Base-by-base conservation (phyloP, 2,329 filamentous ascomycete species). In the Sclerotinia minor region DNA sequence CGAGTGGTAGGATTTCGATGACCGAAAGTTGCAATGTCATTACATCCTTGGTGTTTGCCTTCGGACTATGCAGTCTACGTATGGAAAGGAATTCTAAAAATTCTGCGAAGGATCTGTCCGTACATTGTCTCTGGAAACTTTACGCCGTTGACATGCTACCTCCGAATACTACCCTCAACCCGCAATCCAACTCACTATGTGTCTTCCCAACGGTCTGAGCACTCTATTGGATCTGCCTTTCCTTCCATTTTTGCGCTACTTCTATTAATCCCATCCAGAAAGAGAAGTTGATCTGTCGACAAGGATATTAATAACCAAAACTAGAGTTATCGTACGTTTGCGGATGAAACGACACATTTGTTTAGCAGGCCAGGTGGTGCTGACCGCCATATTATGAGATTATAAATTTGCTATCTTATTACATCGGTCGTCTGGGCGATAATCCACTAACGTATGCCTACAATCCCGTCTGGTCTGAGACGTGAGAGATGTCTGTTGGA, bases 11-110 rank as follows among this genome's bases (percentile, higher is more conserved):
- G 35, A 26, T 24, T 41, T 41, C 35, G 7, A 9, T 57, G 29
- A 26, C 54, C 54, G 54, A 57, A n/a, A 41, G 35, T 55, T 26
- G 35, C 29, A 35, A 57, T 57, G 35, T 17, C 54, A 58, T 26
- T 24, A 44, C 41, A 58, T 13, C 35, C 54, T 26, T 58, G n/a
- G 19, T 15, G 38, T 35, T 17, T 58, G 21, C 35, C n/a, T 57
- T 24, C n/a, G n/a, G 35, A 44, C 54, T 35, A 58, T 44, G 54
- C 35, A 58, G 19, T n/a, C 15, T 41, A 58, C 35, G 54, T 7
- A 44, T 58, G 35, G n/a, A 24, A 44, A 26, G 8, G 24, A 19
- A 5, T 15, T 15, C 35, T 35, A 58, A n/a, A 44, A 24, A 58
- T 26, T 2, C 35, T 8, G 13, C 35, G 54, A 44, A 58, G n/a